phyloP scores from a whole-genome alignment of 441 rosid genomes.

The Pelargonium myrrhifolium region DNA sequence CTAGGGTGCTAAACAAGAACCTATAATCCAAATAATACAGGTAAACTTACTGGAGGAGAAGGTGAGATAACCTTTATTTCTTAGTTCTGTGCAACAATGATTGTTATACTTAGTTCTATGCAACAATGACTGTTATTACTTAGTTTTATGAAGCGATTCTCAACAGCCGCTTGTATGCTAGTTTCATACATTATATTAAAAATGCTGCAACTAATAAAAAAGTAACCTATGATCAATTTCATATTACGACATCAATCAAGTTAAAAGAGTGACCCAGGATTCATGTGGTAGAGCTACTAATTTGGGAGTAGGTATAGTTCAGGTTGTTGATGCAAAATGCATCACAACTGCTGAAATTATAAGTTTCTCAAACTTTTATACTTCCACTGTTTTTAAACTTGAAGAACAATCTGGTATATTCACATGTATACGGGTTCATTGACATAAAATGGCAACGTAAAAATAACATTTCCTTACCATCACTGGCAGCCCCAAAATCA shows the following conservation, averaged over 20 bases:
- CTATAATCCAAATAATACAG: no score
- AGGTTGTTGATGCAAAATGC: not conserved
- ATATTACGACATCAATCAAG: not conserved
- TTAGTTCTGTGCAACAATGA: no score
- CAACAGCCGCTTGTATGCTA: not conserved
- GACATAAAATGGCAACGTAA: not conserved
- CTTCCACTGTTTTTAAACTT: not conserved
- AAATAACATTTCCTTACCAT: slow-evolving; percentile 42
- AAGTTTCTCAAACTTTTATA: not conserved
- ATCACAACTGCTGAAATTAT: not conserved
- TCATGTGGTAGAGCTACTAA: not conserved
- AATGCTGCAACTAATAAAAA: not conserved
- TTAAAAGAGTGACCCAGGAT: not conserved
- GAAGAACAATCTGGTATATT: not conserved
- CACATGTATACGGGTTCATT: not conserved
- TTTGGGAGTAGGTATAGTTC: not conserved
- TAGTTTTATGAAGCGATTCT: no score
- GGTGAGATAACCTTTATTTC: no score
- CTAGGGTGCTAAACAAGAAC: not conserved
- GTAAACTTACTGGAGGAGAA: no score
- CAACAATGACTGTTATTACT: no score
- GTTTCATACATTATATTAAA: no score
- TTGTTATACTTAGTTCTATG: no score
- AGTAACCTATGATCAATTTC: not conserved
- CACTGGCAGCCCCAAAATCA: slow-evolving; percentile 95